Evolutionary conservation across 2,329 filamentous ascomycete genomes (phyloP), one percentile per base, ranked within the genome.

Genomic region (Fusarium tjaetaba): DNA sequence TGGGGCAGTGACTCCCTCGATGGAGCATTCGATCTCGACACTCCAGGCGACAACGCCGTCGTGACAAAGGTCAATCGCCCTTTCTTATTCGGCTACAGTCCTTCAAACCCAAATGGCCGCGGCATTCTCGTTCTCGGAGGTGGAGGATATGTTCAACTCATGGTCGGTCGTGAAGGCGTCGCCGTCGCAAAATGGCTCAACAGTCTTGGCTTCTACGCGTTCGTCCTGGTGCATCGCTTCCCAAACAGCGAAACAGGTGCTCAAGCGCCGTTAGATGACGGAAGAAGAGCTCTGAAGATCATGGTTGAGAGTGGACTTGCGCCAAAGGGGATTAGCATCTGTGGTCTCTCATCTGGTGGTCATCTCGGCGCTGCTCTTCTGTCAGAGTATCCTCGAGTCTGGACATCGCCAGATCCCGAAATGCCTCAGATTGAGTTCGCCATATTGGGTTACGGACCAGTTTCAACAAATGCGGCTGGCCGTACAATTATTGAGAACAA

Each of bases 191-290:
- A 65, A 36, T 77, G 75, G 75, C 53, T 77, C 3, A 76, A 55
- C 45, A 65, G 46, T 14, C 68, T 76, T n/a, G 75, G 75, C 0
- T 77, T 77, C 52, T 70, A 76, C 42, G 73, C 75, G 0, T 77
- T 77, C n/a, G 75, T 77, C 10, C 65, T 77, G 0, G 72, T 77
- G 1, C 75, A 77, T n/a, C 73, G 75, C 2, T 77, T 77, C 38
- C 75, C 75, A 1, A 72, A 48, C 4, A 64, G 61, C 10, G 42
- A 73, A 6, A 62, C 65, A 4, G 58, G 71, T 2, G 49, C 71
- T 0, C 73, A 73, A 4, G 73, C 73, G 6, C 75, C 75, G 2
- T 11, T 77, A 4, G 75, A 77, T 39, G 75, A 77, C 11, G 75
- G 73, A 0, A 73, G 75, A 4, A 67, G 75, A 7, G 75, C 75